These are phyloP conservation scores for Arabis hirsuta DNA, from an alignment of 345 rosid genomes.

Conservation along the genomic window DNA sequence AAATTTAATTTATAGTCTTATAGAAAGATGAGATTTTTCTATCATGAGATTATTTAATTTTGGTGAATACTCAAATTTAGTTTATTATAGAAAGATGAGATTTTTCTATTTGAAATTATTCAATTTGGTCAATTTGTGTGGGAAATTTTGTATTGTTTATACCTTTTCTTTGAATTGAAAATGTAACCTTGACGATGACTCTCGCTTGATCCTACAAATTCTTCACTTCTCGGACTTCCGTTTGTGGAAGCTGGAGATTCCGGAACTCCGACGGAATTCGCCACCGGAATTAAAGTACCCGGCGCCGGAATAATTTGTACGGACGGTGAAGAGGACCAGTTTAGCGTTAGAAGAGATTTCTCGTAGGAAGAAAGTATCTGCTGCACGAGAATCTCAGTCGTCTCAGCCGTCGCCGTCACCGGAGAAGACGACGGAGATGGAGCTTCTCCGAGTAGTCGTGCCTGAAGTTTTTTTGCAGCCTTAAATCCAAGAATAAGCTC, in stretches of 20 bases:
- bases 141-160: background rate
- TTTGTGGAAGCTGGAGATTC: constrained; percentile 71
- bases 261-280: constrained; percentile 38
- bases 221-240: constrained; percentile 74
- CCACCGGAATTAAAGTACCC: constrained; percentile 15
- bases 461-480: constrained; percentile 58
- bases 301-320: constrained; percentile 42
- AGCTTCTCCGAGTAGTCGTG: constrained; percentile 39
- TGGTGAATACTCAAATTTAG: background rate
- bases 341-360: constrained; percentile 62
- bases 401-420: constrained; percentile 44
- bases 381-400: constrained; percentile 51
- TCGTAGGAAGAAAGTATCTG: constrained; percentile 69
- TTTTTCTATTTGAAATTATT: constrained; percentile 15
- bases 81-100: constrained; percentile 5
- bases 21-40: constrained; percentile 15
- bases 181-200: constrained; percentile 50
- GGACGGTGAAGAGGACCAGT: constrained; percentile 44
- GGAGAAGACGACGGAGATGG: constrained; percentile 44
- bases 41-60: constrained; percentile 16
- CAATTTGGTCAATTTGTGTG: background rate
- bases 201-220: constrained; percentile 46
- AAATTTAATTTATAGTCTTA: background rate
- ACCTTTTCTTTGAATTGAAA: constrained; percentile 77
- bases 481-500: constrained; percentile 68